Percentiles rank a stretch among this genome's conserved stretches.
These are phyloP conservation scores for Pythium scleroteichum DNA, from an alignment of 352 stramenopile species.

Conservation along the genomic window DNA sequence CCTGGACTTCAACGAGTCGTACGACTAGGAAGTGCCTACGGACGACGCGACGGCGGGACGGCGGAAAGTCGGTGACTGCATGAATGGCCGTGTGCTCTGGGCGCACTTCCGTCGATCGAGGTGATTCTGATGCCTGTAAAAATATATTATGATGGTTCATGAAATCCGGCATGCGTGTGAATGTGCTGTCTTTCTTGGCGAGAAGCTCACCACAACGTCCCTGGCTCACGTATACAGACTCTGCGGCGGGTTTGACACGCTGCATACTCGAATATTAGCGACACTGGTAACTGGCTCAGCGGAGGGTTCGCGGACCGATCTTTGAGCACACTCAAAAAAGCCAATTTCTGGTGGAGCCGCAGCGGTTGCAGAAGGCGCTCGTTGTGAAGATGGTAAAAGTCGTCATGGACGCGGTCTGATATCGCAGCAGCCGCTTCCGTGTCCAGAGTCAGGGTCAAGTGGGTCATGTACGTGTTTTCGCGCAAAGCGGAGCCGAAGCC, in stretches of 20 bases:
- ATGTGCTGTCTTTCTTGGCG: too few species aligned
- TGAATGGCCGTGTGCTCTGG: too few species aligned
- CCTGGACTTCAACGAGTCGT: too few species aligned
- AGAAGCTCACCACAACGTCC: slow-evolving; percentile 1
- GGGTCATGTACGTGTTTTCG: slow-evolving; percentile 2
- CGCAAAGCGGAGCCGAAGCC: slow-evolving; percentile 3
- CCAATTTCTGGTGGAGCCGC: background rate
- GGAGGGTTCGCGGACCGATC: background rate
- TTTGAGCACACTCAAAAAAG: slow-evolving; percentile 10
- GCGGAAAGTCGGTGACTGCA: too few species aligned
- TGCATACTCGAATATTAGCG: slow-evolving; percentile 14
- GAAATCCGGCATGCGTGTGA: too few species aligned
- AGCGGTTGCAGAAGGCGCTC: background rate
- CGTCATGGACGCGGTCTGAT: slow-evolving; percentile 13
- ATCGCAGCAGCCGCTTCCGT: slow-evolving; percentile 11
- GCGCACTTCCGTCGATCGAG: too few species aligned
- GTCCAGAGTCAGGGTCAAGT: slow-evolving; percentile 16
- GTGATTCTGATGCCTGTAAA: too few species aligned
- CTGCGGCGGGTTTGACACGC: background rate
- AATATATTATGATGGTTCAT: too few species aligned
- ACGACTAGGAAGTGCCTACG: too few species aligned
- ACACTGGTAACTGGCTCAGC: slow-evolving; percentile 11
- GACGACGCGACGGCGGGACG: too few species aligned
- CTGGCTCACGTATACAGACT: slow-evolving; percentile 14
- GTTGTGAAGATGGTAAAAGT: slow-evolving; percentile 20